Evolutionary conservation across 1,284 basidiomycete species (phyloP), one percentile per base, ranked within the genome.

Genomic region (Ganoderma meredithae): DNA sequence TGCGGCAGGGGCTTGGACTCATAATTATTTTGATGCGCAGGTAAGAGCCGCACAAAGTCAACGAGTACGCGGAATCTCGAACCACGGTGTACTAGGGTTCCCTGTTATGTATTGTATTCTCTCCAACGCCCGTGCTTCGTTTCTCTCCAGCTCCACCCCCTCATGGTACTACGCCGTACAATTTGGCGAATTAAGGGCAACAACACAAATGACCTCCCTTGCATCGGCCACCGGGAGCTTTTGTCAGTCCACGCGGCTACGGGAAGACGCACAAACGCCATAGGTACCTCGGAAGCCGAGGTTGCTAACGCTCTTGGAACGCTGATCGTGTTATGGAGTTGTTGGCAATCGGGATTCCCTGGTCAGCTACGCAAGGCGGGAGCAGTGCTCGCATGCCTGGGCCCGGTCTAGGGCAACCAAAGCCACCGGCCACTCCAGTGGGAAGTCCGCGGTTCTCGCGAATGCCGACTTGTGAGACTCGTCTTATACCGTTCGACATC

Each of bases 281-380:
- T 41, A 40, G 10, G 47, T 49, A 49, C 55, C 55, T 58, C 55
- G 55, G 55, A 5, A 9, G 13, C 58, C 58, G 58, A 59, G 58
- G 58, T 25, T 22, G 19, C 39, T 59, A 22, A 17, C 55, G 55
- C 55, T 53, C 52, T 13, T 13, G 27, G 52, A 31, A 53, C 52
- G 52, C 47, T 53, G 27, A 53, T 31, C 52, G 13, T 31, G 52
- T 13, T 53, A 53, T 53, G 13, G 52, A 53, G 31, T 4, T 36
- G 19, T 17, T 12, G 19, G 19, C 1, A n/a, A 36, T n/a, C 55
- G 19, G 19, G 4, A n/a, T 56, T n/a, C 55, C 55, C 33, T 33
- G 55, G 27, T 56, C 55, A 7, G 19, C 55, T 10, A 33, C 17
- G 5, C 55, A 19, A 56, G 17, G 13, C 55, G 55, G 55, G 55